phyloP scores from a whole-genome alignment of 768 basidiomycete species.

The Wakefieldia striispora region DNA sequence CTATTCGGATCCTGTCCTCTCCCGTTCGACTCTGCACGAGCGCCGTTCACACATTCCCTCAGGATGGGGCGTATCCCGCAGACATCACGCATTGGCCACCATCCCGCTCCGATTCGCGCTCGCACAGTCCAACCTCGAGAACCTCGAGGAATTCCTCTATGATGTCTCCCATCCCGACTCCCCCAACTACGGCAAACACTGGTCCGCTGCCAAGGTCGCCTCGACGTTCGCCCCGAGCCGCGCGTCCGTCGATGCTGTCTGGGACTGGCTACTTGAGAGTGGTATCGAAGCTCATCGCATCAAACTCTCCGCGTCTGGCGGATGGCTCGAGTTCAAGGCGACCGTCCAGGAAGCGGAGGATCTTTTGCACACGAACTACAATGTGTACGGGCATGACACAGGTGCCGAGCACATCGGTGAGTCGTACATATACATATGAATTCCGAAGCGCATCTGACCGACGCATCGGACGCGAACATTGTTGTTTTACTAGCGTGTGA shows the following conservation, averaged over 20 bases:
- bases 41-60: constrained; percentile 35
- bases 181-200: constrained; percentile 45
- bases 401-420: constrained; percentile 39
- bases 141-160: constrained; percentile 40
- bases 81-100: constrained; percentile 28
- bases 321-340: constrained; percentile 42
- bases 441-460: not conserved
- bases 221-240: constrained; percentile 41
- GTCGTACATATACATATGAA: constrained; percentile 5
- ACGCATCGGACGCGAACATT: not conserved
- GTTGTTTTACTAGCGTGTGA: constrained; percentile 33
- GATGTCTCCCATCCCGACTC: constrained; percentile 45
- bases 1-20: constrained; percentile 1
- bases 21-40: constrained; percentile 15
- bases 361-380: constrained; percentile 41
- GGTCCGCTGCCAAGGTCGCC: constrained; percentile 38
- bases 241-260: constrained; percentile 37
- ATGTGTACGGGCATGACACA: constrained; percentile 39
- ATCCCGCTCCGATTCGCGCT: constrained; percentile 48
- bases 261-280: constrained; percentile 36
- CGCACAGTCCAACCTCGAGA: constrained; percentile 39
- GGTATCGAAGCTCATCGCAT: constrained; percentile 38
- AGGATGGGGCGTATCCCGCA: constrained; percentile 36
- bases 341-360: constrained; percentile 44
- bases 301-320: constrained; percentile 30